Conservation (phyloP, 2,329 filamentous ascomycete genomes). For the Periconia sp. region DNA sequence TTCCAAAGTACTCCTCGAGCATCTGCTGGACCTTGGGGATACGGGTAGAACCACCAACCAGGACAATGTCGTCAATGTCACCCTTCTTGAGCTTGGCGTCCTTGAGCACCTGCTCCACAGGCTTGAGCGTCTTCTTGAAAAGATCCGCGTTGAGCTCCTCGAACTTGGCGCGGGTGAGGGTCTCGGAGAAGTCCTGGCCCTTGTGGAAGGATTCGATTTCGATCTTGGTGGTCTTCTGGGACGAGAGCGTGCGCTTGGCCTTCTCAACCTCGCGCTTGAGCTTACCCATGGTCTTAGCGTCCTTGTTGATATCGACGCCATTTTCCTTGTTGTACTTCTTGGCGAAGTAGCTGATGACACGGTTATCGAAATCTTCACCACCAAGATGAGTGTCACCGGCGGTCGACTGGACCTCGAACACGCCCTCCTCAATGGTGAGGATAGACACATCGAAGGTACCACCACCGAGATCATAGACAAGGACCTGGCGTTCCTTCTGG, state of each 20-base stretch:
- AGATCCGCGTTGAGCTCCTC: constrained; percentile 99
- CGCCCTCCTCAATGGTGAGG: constrained; percentile 84
- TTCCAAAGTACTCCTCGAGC: constrained; percentile 96
- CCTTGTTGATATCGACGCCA: constrained; percentile 88
- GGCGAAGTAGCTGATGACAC: constrained; percentile 93
- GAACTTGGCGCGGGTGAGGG: constrained; percentile 97
- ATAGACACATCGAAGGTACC: constrained; percentile 63
- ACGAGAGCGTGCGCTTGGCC: constrained; percentile 96
- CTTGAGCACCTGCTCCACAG: constrained; percentile 97
- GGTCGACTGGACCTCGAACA: constrained; percentile 93
- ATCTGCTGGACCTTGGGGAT: constrained; percentile 96
- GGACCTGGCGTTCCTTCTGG: constrained; percentile 47
- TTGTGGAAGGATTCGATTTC: constrained; percentile 98
- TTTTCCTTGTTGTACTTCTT: constrained; percentile 99
- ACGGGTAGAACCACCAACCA: constrained; percentile 98
- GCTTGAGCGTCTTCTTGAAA: constrained; percentile 99
- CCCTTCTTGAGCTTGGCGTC: constrained; percentile 97
- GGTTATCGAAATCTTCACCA: constrained; percentile 99
- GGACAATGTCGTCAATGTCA: constrained; percentile 94
- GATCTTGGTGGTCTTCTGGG: constrained; percentile 89
- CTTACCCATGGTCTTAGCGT: constrained; percentile 98
- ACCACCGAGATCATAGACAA: constrained; percentile 52
- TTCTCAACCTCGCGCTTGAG: constrained; percentile 99
- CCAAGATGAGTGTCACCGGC: constrained; percentile 96
- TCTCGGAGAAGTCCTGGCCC: constrained; percentile 98